These are phyloP conservation scores for Carpinus fangiana DNA, from an alignment of 306 rosid species.

Conservation along the genomic window DNA sequence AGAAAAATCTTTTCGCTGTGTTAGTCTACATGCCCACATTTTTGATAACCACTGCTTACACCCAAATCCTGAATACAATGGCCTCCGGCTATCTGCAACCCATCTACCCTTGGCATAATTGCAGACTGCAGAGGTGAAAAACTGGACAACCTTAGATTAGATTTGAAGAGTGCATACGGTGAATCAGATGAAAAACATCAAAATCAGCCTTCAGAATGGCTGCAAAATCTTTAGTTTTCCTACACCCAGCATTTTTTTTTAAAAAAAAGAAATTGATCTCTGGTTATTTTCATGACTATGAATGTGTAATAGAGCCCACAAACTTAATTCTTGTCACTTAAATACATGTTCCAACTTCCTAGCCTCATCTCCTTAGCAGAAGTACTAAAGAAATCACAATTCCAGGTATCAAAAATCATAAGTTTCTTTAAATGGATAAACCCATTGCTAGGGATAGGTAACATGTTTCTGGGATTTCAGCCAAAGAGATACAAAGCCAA, in stretches of 20 bases:
- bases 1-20: conserved; percentile 72
- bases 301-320: background rate
- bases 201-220: background rate
- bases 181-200: background rate
- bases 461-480: background rate
- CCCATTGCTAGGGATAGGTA: background rate
- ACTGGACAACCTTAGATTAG: conserved; percentile 24
- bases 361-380: background rate
- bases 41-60: conserved; percentile 84
- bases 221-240: background rate
- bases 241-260: background rate
- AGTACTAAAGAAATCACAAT: background rate
- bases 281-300: background rate
- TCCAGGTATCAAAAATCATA: background rate
- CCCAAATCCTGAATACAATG: conserved; percentile 76
- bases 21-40: conserved; percentile 94
- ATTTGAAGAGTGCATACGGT: background rate
- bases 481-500: background rate
- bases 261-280: too few species aligned
- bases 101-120: conserved; percentile 89
- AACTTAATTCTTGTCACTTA: background rate
- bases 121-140: conserved; percentile 59
- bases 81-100: conserved; percentile 68
- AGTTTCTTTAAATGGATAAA: background rate
- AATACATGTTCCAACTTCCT: background rate